Evolutionary conservation across 1,139 yeast genomes (phyloP).

Genomic region (Debaryomycetaceae sp.): DNA sequence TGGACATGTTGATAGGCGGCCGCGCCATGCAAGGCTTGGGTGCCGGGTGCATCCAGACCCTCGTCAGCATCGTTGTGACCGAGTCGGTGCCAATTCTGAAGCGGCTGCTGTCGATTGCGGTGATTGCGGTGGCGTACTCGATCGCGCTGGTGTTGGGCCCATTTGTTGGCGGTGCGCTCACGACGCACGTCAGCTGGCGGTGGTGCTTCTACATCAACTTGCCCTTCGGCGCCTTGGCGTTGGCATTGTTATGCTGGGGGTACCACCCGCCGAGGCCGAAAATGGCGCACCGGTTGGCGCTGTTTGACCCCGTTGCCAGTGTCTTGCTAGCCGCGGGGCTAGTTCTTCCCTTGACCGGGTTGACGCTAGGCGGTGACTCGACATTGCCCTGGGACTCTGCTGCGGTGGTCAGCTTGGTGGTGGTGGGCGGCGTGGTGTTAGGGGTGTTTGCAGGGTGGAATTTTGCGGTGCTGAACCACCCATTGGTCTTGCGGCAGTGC

Average conservation of each 20-base stretch:
- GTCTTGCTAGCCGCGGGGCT: slow-evolving; percentile 25
- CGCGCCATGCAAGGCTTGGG: slow-evolving; percentile 71
- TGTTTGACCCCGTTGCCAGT: slow-evolving; percentile 33
- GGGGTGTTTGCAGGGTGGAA: slow-evolving; percentile 45
- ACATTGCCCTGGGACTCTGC: slow-evolving; percentile 43
- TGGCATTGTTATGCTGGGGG: slow-evolving; percentile 38
- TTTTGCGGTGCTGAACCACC: slow-evolving; percentile 39
- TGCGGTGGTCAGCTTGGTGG: slow-evolving; percentile 49
- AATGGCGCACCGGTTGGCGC: slow-evolving; percentile 29
- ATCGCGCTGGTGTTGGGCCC: slow-evolving; percentile 62
- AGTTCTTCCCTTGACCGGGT: slow-evolving; percentile 27
- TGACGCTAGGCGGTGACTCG: slow-evolving; percentile 35
- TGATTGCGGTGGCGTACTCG: slow-evolving; percentile 50
- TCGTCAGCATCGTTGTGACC: slow-evolving; percentile 55
- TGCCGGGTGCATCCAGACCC: slow-evolving; percentile 65
- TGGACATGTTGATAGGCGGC: slow-evolving; percentile 65
- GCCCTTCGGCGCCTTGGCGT: slow-evolving; percentile 61
- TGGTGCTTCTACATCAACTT: slow-evolving; percentile 76
- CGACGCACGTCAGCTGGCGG: slow-evolving; percentile 65
- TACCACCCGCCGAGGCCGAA: slow-evolving; percentile 54
- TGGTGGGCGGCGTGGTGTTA: slow-evolving; percentile 47
- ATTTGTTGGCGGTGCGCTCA: slow-evolving; percentile 63
- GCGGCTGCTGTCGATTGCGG: slow-evolving; percentile 48
- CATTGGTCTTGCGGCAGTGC: slow-evolving; percentile 43
- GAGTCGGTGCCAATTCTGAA: slow-evolving; percentile 57